Evolutionary conservation across 1,284 basidiomycete genomes (phyloP), one percentile per base, ranked within the genome.

Genomic region (Papiliotrema flavescens): DNA sequence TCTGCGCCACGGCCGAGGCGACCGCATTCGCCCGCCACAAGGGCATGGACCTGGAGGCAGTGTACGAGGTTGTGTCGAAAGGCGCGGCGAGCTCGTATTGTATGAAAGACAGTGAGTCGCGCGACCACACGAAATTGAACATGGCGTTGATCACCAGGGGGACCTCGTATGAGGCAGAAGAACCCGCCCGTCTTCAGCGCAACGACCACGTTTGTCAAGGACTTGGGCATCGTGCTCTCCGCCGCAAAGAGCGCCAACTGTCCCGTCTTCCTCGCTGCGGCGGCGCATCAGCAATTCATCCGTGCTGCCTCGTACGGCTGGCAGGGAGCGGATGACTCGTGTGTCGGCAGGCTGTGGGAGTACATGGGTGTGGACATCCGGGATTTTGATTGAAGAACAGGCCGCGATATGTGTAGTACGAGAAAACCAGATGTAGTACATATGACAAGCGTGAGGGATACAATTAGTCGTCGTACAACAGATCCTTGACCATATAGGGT

Each of bases 401-500:
- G 7, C 11, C 3, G 9, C 11, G 17, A 15, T 32, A 11, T 32
- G 17, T 39, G 34, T 32, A 46, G 44, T 22, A 28, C 8, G 9
- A 46, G 24, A 47, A 32, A 32, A n/a, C 17, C 26, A 35, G 45
- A 40, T 20, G 28, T 32, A 32, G n/a, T 32, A 32, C 28, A 32
- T 32, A 32, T 32, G n/a, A n/a, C n/a, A n/a, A n/a, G n/a, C n/a
- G 5, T 32, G 28, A 40, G 17, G 20, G 15, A 4, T 40, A 44
- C 22, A 44, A 19, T 17, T 47, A 52, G 3, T 52, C 51, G 44
- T 42, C 48, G 53, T 55, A 55, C 53, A 55, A 50, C 43, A 79
- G 61, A 62, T 77, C 76, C 78, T 95, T 95, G 79, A 88, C 90
- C 92, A 97, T 96, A 75, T 96, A 99, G 22, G 93, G 93, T 0